Percentiles rank a stretch among this genome's conserved stretches.
Conservation (phyloP, 2,329 filamentous ascomycete genomes). For the Colletotrichum godetiae region DNA sequence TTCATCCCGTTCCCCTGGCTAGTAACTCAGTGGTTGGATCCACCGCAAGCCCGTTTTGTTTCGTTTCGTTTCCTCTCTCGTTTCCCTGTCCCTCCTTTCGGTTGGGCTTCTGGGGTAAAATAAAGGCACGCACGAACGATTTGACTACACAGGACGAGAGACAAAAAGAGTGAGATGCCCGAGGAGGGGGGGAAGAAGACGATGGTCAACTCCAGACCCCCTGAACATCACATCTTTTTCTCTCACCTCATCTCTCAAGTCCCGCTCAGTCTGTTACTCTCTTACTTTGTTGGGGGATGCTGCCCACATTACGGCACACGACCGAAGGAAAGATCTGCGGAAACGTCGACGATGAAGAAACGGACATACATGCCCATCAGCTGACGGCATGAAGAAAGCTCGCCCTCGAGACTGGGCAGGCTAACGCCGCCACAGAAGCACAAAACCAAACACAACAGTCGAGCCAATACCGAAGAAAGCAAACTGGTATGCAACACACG, state of each 20-base stretch:
- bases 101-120: constrained; percentile 28
- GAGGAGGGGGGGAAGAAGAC: background rate
- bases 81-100: constrained; percentile 18
- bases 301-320: constrained; percentile 17
- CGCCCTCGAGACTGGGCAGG: background rate
- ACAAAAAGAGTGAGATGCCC: background rate
- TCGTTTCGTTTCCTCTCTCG: constrained; percentile 30
- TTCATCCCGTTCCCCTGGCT: constrained; percentile 23
- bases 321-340: constrained; percentile 21
- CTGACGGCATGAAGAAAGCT: background rate
- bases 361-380: constrained; percentile 8
- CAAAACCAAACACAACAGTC: background rate
- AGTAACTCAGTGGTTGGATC: constrained; percentile 10
- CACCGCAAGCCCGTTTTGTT: constrained; percentile 29
- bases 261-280: constrained; percentile 22
- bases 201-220: background rate
- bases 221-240: constrained; percentile 19
- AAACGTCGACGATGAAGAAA: background rate
- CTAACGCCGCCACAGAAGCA: background rate
- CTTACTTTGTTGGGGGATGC: constrained; percentile 19
- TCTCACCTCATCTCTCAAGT: constrained; percentile 26
- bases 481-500: background rate
- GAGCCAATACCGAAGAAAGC: background rate
- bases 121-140: constrained; percentile 6
- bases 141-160: background rate